These are phyloP conservation scores for Thalassiosira pacifica DNA, from an alignment of 352 stramenopile genomes.

Conservation along the genomic window DNA sequence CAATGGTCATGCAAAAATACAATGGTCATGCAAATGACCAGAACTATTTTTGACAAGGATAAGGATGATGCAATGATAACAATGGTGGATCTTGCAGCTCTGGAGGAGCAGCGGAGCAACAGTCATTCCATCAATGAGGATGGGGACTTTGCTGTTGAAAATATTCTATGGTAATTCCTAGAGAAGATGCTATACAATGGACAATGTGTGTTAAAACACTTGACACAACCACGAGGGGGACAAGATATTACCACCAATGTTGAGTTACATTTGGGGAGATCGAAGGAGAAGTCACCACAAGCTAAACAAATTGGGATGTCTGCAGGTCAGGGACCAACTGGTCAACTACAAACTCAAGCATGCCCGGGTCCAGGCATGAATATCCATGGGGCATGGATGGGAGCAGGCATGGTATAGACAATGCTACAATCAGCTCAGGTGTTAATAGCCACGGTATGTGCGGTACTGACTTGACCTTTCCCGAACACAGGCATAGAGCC, in stretches of 20 bases:
- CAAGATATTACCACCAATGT: not conserved
- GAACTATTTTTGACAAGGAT: no score
- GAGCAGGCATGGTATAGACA: not conserved
- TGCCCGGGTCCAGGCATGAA: no score
- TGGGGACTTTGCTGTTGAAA: slow-evolving; percentile 2
- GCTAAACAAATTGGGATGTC: no score
- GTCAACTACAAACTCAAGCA: not conserved
- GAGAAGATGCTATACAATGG: not conserved
- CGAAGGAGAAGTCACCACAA: no score
- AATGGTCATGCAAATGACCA: no score
- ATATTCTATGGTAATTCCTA: not conserved
- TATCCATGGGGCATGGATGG: not conserved
- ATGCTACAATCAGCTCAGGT: no score
- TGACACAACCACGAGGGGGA: not conserved
- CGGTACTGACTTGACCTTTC: no score
- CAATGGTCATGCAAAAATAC: not conserved
- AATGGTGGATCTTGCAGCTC: not conserved
- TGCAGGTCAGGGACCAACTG: no score
- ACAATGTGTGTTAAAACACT: not conserved
- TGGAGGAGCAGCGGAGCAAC: not conserved
- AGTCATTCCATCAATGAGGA: not conserved
- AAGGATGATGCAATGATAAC: not conserved
- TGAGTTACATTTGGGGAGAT: not conserved
- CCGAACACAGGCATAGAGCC: no score
- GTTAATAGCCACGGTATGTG: no score